Evolutionary conservation across 208 protist genomes (phyloP), one percentile per base, ranked within the genome.

Genomic region (Trypanosomatidae sp.): DNA sequence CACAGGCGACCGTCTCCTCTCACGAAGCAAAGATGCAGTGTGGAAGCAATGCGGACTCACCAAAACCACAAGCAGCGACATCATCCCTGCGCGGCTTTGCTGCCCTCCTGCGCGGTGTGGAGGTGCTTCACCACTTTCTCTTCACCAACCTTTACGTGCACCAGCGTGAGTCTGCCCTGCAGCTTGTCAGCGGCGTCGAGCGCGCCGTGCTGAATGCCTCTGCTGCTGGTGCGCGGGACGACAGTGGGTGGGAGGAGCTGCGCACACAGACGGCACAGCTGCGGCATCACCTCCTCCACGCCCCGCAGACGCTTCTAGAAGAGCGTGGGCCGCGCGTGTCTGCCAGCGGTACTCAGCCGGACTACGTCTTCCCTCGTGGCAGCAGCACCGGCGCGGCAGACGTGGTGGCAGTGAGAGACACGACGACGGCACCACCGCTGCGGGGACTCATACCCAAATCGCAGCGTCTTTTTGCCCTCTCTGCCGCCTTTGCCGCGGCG

Each of bases 381-480:
- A 41, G 44, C 0, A 10, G 44, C 33, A 12, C 3, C 0, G 15
- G 15, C 39, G 44, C 53, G n/a, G 15, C 15, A 53, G 62, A 28
- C 25, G 62, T n/a, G 4, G 6, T n/a, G 6, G 25, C 44, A 10
- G n/a, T n/a, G n/a, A n/a, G n/a, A n/a, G n/a, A n/a, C n/a, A n/a
- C n/a, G n/a, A n/a, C n/a, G n/a, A n/a, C n/a, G n/a, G n/a, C n/a
- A n/a, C n/a, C n/a, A n/a, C n/a, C n/a, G n/a, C n/a, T n/a, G n/a
- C n/a, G n/a, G n/a, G n/a, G n/a, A n/a, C n/a, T n/a, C n/a, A n/a
- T n/a, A n/a, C n/a, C n/a, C n/a, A n/a, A n/a, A n/a, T 39, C 44
- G 19, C 25, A 25, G 62, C 71, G 47, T 13, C 60, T 79, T 64
- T 90, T 90, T 49, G 84, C 84, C 4, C 52, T 92, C 5, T 92